phyloP scores from a whole-genome alignment of 2,329 filamentous ascomycete species.

The Zymoseptoria crescenta region DNA sequence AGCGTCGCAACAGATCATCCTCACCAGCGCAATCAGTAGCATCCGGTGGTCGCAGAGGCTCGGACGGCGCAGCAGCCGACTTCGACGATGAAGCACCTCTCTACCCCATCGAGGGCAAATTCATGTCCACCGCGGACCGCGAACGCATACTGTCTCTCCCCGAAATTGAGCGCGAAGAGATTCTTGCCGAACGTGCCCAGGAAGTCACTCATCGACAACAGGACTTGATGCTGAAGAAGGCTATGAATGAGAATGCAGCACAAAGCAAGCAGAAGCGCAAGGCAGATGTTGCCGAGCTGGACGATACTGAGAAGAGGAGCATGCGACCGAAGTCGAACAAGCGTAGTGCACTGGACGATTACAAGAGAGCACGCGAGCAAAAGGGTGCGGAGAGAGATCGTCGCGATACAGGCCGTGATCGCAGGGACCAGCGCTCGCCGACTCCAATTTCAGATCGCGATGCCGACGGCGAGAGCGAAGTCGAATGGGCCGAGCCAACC shows the following conservation, averaged over 20 bases:
- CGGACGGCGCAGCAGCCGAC: slow-evolving; percentile 21
- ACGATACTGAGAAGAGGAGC: slow-evolving; percentile 65
- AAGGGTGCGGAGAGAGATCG: slow-evolving; percentile 47
- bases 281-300: slow-evolving; percentile 67
- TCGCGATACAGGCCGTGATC: slow-evolving; percentile 27
- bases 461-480: slow-evolving; percentile 67
- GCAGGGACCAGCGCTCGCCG: slow-evolving; percentile 40
- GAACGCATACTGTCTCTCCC: slow-evolving; percentile 70
- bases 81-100: slow-evolving; percentile 51
- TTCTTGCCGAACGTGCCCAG: slow-evolving; percentile 78
- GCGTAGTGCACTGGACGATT: slow-evolving; percentile 63
- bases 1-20: slow-evolving; percentile 14
- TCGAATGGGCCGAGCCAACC: slow-evolving; percentile 59
- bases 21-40: slow-evolving; percentile 50
- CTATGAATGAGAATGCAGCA: slow-evolving; percentile 48
- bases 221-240: slow-evolving; percentile 70
- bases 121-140: slow-evolving; percentile 49
- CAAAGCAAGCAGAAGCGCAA: slow-evolving; percentile 65
- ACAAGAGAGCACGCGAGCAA: slow-evolving; percentile 54
- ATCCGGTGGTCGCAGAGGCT: slow-evolving; percentile 48
- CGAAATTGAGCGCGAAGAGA: slow-evolving; percentile 83
- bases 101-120: slow-evolving; percentile 83
- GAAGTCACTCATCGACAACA: slow-evolving; percentile 76
- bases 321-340: slow-evolving; percentile 35
- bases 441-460: slow-evolving; percentile 43